Base-by-base conservation (phyloP, 768 basidiomycete species). In the Boletus vermiculosoides region DNA sequence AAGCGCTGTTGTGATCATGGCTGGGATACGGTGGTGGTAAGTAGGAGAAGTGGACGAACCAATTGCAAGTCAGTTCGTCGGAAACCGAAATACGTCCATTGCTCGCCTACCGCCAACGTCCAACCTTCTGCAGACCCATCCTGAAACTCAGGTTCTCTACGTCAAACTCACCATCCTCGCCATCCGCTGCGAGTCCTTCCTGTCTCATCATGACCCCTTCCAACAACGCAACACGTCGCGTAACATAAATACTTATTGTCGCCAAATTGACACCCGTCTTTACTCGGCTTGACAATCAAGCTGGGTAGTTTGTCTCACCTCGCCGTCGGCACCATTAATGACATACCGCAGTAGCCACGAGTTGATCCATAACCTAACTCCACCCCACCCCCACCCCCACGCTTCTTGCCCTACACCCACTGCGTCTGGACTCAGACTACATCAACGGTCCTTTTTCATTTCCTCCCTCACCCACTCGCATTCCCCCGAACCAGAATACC, bases 141-240 rank as follows among this genome's bases (percentile, higher is more conserved):
- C 23, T 9, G 16, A 16, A 15, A 44, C 5, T 16, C 23, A 8
- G 3, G 6, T 34, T 20, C 28, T 34, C 34, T 9, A 28, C n/a
- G 83, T 80, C 20, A 91, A 91, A 71, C 75, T 90, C 39, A 88
- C 82, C 13, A 87, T 86, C 2, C 80, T 91, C 20, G 63, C 83
- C 46, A 88, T 91, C 64, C 79, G 87, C 37, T 65, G 87, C 87
- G 74, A 76, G 85, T 57, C 34, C 37, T 37, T 36, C 36, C 34
- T 7, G 16, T 36, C 15, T 7, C 33, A 15, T 34, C 2, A 4
- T 1, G 30, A 11, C 11, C 10, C 31, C 31, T 33, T 34, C 36
- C 36, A 16, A 15, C 42, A 22, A 15, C 23, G 23, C 8, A 44
- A 44, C 22, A 44, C 23, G n/a, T n/a, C n/a, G 16, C 23, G 41